Percentiles rank a stretch among this genome's conserved stretches.
phyloP scores from a whole-genome alignment of 2,329 filamentous ascomycete species.

The Trichoderma guizhouense region DNA sequence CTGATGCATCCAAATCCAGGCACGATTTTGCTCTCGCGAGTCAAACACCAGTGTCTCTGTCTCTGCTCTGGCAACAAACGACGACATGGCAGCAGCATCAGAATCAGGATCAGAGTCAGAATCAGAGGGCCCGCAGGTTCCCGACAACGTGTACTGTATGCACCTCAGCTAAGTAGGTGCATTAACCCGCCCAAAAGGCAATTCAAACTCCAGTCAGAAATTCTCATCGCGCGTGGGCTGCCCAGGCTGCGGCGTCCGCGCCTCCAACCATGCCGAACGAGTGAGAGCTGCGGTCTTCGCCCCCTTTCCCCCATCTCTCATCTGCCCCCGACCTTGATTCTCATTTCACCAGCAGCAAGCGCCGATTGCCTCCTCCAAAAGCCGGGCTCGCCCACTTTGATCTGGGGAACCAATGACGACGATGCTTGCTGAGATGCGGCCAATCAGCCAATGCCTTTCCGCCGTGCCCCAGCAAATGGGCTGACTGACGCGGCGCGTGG shows the following conservation, averaged over 20 bases:
- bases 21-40: not conserved
- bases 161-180: not conserved
- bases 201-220: not conserved
- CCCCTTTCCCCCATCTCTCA: constrained; percentile 5
- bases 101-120: not conserved
- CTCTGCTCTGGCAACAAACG: not conserved
- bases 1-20: not conserved
- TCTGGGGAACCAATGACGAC: constrained; percentile 2
- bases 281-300: not conserved
- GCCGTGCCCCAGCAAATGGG: constrained; percentile 7
- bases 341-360: constrained; percentile 10
- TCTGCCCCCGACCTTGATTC: not conserved
- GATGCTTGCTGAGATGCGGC: not conserved
- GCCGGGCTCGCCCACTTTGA: constrained; percentile 1
- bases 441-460: constrained; percentile 6
- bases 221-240: not conserved
- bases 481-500: constrained; percentile 19
- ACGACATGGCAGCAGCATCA: not conserved
- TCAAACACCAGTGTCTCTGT: not conserved
- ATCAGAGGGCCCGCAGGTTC: not conserved
- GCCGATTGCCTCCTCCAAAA: constrained; percentile 9
- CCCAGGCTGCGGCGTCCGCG: not conserved
- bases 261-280: not conserved
- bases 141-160: not conserved
- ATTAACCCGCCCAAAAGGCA: not conserved